Percentiles rank a stretch among this genome's conserved stretches.
Conservation (phyloP, 345 rosid species). For the Passiflora organensis region DNA sequence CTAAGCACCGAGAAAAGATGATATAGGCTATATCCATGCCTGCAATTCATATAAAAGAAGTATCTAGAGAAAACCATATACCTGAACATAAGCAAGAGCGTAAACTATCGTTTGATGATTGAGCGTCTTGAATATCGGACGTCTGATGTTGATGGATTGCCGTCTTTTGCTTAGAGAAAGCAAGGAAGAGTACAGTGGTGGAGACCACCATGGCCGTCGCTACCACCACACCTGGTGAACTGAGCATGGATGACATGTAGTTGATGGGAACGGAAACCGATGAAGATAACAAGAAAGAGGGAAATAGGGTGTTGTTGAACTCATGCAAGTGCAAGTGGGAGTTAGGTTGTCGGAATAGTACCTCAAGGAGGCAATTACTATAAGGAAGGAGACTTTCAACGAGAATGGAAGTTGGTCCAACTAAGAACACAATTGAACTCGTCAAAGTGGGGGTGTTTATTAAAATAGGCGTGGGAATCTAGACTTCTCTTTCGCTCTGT, state of each 20-base stretch:
- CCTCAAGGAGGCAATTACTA: not conserved
- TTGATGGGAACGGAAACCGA: not conserved
- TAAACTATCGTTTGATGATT: conserved; percentile 9
- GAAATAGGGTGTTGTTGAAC: not conserved
- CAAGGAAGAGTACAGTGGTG: conserved; percentile 57
- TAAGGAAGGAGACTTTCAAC: not conserved
- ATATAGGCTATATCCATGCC: not conserved
- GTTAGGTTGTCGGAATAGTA: not conserved
- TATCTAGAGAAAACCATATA: conserved; percentile 11
- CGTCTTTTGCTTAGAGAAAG: conserved; percentile 46
- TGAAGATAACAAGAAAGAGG: not conserved
- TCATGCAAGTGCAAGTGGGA: not conserved
- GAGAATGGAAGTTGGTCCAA: not conserved
- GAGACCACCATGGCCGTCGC: conserved; percentile 86
- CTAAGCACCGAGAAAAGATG: not conserved
- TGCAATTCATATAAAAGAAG: no score
- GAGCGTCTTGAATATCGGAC: conserved; percentile 20
- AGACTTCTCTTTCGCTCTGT: not conserved
- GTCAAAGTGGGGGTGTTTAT: not conserved
- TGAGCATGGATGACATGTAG: conserved; percentile 23
- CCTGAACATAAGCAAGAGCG: conserved; percentile 69
- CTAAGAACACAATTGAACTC: not conserved
- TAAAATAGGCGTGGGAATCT: conserved; percentile 3
- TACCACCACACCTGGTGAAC: conserved; percentile 50
- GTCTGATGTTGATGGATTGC: not conserved